Base-by-base conservation (phyloP, 2,329 filamentous ascomycete species). In the Sporothrix dimorphospora region DNA sequence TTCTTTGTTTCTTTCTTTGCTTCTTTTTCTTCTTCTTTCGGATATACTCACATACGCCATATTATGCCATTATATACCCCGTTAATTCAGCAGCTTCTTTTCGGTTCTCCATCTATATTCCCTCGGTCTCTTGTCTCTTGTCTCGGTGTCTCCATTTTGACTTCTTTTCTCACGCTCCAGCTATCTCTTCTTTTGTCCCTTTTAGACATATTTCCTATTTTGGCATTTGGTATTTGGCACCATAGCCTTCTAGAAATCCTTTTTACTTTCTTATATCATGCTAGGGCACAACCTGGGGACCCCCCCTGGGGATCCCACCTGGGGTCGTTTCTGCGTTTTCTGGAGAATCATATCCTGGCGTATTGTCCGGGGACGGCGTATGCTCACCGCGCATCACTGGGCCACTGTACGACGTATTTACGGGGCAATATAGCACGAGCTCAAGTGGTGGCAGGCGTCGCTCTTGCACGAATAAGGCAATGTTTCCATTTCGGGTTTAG, bases 381-480 rank as follows among this genome's bases (percentile, higher is more conserved):
- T 47, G 12, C 1, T 47, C 42, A 47, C 42, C 42, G 12, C 42
- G 42, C 5, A 34, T 34, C 30, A 34, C 30, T 34, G 30, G 30
- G 30, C 30, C 24, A 19, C 42, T 57, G 27, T n/a, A n/a, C n/a
- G n/a, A n/a, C n/a, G n/a, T 14, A 34, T 27, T 21, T 57, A 57
- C 27, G 53, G 53, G 27, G 57, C 57, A 42, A 61, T 42, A 40
- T 34, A 61, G 34, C 30, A 42, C 34, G 57, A 59, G n/a, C n/a
- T n/a, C n/a, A n/a, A n/a, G n/a, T n/a, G n/a, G 53, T 27, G 53
- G 27, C 12, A 57, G n/a, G 53, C 14, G 38, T 30, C 40, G 21
- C 27, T 47, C 67, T 72, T 70, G 34, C 30, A 65, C 66, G 27
- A 68, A 69, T 69, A 5, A 61, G 72, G 72, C 38, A 73, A 73